Evolutionary conservation across 2,329 filamentous ascomycete genomes (phyloP).

Genomic region (Trichoderma sp.): DNA sequence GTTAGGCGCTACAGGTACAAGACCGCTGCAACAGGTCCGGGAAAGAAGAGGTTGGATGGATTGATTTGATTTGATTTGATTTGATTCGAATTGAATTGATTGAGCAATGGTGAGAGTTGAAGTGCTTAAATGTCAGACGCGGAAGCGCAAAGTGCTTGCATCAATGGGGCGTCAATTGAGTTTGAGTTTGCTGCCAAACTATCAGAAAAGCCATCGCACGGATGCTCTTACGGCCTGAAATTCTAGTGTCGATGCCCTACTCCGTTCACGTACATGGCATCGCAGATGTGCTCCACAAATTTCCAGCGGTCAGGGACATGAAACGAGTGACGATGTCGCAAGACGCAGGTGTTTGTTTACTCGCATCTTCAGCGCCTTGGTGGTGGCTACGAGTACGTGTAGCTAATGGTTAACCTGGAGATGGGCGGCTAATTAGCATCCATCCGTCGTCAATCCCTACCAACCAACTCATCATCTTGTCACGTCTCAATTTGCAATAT

Average conservation of each 20-base stretch:
- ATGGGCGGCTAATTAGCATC: background rate
- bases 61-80: background rate
- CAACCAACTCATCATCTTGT: background rate
- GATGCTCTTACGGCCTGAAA: background rate
- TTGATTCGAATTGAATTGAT: background rate
- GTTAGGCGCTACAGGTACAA: background rate
- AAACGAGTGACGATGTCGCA: background rate
- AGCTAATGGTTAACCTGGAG: background rate
- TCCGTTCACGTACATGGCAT: background rate
- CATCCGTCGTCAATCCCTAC: background rate
- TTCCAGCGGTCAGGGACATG: background rate
- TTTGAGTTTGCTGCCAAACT: background rate
- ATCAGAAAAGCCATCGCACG: background rate
- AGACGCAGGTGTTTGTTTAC: conserved; percentile 3
- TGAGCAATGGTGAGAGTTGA: background rate
- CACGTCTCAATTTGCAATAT: background rate
- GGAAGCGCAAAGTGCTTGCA: background rate
- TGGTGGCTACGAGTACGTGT: background rate
- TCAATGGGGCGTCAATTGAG: background rate
- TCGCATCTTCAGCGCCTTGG: background rate
- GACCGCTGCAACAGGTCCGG: background rate
- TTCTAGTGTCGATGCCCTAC: background rate
- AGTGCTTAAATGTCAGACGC: background rate
- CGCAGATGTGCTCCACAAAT: background rate
- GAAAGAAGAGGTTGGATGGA: background rate